Evolutionary conservation across 352 stramenopile species (phyloP), one percentile per base, ranked within the genome.

Genomic region (Achlya hypogyna): DNA sequence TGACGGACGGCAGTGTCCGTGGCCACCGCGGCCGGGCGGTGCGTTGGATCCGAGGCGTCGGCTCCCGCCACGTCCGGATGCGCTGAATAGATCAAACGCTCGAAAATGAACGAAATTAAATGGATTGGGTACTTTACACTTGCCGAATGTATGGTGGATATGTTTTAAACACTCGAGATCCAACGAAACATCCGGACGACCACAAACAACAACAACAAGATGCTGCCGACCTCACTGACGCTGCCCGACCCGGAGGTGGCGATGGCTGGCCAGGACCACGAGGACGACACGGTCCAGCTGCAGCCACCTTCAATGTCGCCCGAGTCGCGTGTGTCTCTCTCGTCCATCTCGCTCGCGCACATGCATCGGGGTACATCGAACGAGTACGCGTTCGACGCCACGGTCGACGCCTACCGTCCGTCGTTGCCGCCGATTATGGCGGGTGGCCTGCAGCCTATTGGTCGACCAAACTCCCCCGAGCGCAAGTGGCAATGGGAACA

Each of bases 321-420:
- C 38, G 31, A 18, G 28, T n/a, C 18, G 2, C 25, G 9, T 35
- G 60, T 42, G 29, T 58, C 28, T 22, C n/a, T 40, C 60, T 28
- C 22, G 51, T 58, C 31, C n/a, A 49, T 38, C 32, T 65, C 34
- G 31, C 38, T 23, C 42, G 42, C 42, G 22, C 51, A 22, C 32
- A 49, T 59, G 20, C 60, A 34, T 67, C 60, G 25, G 35, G 38
- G 22, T n/a, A 51, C 60, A 31, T 67, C 60, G 5, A 14, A 67
- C 34, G n/a, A 58, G 51, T 67, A 67, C 42, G 60, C 51, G 16
- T 67, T 67, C 28, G 60, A 67, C 25, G 51, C 51, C n/a, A 49
- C 60, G 28, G 56, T 59, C 32, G 60, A 67, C 28, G 34, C 60
- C 1, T 67, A 67, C 34, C 60, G 60, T 22, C 60, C 60, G 29